Percentiles rank a stretch among this genome's conserved stretches.
phyloP scores from a whole-genome alignment of 2,329 filamentous ascomycete genomes.

The Colletotrichum nymphaeae region DNA sequence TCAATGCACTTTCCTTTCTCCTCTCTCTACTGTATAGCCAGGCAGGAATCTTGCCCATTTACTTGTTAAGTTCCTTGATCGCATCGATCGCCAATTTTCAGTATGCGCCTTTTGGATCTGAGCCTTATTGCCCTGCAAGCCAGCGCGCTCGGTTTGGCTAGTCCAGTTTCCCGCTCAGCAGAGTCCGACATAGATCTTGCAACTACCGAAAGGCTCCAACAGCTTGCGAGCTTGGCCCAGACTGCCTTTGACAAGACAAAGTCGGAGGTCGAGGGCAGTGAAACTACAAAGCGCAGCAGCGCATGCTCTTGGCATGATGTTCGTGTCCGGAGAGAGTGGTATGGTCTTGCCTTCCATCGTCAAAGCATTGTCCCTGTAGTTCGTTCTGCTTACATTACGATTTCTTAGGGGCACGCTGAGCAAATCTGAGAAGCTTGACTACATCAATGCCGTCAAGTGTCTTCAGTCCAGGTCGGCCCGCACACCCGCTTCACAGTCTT shows the following conservation, averaged over 20 bases:
- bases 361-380: no score
- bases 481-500: conserved; percentile 46
- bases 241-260: conserved; percentile 41
- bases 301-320: conserved; percentile 42
- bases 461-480: conserved; percentile 51
- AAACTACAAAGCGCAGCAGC: conserved; percentile 33
- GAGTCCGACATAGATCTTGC: not conserved
- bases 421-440: conserved; percentile 47
- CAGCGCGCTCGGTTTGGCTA: conserved; percentile 30
- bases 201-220: not conserved
- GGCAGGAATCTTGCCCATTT: not conserved
- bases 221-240: conserved; percentile 25
- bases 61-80: not conserved
- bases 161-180: not conserved
- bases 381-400: no score
- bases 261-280: conserved; percentile 26
- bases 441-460: conserved; percentile 59
- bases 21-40: not conserved
- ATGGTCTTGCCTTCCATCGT: not conserved
- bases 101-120: not conserved
- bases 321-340: conserved; percentile 46
- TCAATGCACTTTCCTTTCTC: not conserved
- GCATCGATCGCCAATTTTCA: no score
- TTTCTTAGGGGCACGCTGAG: conserved; percentile 43
- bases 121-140: not conserved